phyloP scores from a whole-genome alignment of 108 stramenopile genomes.

The Skeletonema menzelii region DNA sequence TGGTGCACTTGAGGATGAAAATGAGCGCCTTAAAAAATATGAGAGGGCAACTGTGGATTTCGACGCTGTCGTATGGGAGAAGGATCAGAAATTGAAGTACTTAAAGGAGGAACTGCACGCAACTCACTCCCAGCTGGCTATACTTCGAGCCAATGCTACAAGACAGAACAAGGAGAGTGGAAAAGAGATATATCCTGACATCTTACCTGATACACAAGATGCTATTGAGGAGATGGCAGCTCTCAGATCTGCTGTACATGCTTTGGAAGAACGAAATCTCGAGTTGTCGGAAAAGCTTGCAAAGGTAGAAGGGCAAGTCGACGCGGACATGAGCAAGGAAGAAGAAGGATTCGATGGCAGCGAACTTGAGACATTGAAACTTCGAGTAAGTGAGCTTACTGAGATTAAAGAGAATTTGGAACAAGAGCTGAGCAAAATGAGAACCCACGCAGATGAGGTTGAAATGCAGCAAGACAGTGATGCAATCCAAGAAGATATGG shows the following conservation, averaged over 20 bases:
- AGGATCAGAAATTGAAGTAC: slow-evolving; percentile 9
- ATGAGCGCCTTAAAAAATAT: slow-evolving; percentile 15
- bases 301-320: slow-evolving; percentile 4
- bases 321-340: background rate
- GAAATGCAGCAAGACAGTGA: background rate
- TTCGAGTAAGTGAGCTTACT: slow-evolving; percentile 1
- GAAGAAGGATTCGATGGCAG: background rate
- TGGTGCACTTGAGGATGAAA: slow-evolving; percentile 32
- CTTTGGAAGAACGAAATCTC: slow-evolving; percentile 23
- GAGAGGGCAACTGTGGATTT: slow-evolving; percentile 22
- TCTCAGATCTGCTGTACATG: slow-evolving; percentile 7
- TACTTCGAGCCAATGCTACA: background rate
- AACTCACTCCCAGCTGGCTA: background rate
- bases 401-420: background rate
- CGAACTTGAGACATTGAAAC: background rate
- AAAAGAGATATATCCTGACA: slow-evolving; percentile 29
- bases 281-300: slow-evolving; percentile 10
- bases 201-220: slow-evolving; percentile 7
- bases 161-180: background rate
- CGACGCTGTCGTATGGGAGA: slow-evolving; percentile 27
- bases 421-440: background rate
- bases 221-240: slow-evolving; percentile 15
- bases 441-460: slow-evolving; percentile 1
- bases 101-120: slow-evolving; percentile 8
- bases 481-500: background rate